Conservation (phyloP, 202 grass and related monocot genomes). For the Bolboschoenoplectus hybrid region DNA sequence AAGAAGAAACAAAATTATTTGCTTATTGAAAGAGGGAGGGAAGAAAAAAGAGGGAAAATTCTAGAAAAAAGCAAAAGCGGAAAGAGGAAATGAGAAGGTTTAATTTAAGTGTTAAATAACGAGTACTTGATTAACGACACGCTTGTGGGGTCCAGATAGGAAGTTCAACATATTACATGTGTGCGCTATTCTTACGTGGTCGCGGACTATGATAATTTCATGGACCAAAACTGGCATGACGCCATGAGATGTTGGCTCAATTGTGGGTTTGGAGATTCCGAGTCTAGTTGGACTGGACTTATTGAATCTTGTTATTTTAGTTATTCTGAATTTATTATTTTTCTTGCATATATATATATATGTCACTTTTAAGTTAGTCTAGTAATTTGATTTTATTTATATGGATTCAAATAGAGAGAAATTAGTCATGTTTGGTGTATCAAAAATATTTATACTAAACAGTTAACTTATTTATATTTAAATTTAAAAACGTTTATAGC, state of each 20-base stretch:
- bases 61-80: constrained; percentile 21
- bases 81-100: no score
- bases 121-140: constrained; percentile 8
- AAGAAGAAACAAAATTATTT: constrained; percentile 5
- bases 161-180: not conserved
- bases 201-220: not conserved
- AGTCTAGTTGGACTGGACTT: not conserved
- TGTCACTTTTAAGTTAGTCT: no score
- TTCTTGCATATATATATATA: no score
- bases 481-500: no score
- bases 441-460: no score
- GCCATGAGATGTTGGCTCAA: no score
- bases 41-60: constrained; percentile 25
- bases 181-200: not conserved
- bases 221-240: not conserved
- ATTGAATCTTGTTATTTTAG: not conserved
- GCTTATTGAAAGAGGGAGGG: not conserved
- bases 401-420: no score
- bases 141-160: not conserved
- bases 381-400: no score
- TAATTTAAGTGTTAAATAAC: not conserved
- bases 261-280: not conserved
- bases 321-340: not conserved
- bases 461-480: no score
- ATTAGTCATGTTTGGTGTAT: no score